Base-by-base conservation (phyloP, 2,329 filamentous ascomycete species). In the Sarocladiaceae sp. region DNA sequence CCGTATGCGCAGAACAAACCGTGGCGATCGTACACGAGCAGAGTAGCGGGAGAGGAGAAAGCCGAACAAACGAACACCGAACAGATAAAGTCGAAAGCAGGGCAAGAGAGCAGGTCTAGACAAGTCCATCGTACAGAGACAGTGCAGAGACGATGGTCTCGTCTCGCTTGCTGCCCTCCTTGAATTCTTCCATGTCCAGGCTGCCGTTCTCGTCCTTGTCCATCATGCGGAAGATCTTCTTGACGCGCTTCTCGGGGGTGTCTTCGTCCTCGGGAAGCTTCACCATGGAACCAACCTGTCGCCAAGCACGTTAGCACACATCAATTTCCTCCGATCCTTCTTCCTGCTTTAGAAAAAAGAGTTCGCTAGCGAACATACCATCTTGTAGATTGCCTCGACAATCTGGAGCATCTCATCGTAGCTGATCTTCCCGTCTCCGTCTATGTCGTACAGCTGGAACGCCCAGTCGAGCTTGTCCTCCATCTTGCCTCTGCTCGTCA, bases 211-310 rank as follows among this genome's bases (percentile, higher is more conserved):
- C 91, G 64, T 98, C 93, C 77, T 98, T 98, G 74, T 98, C 93
- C 93, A 98, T 98, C 93, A 97, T 97, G 59, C 85, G 78, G 76
- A 98, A 98, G 66, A 98, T 97, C 76, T 98, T 98, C 67, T 77
- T 82, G 51, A 98, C 93, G 52, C 93, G 85, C 74, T 98, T 98
- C 75, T 97, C 91, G 15, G 93, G 93, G 46, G 93, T 98, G 69
- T 98, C 91, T 72, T 98, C 93, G 69, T 98, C 93, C 66, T 96
- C 89, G 43, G 93, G 93, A 34, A 98, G 77, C 68, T 97, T 97
- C 58, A 98, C 93, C 93, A 98, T 98, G 43, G 90, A 95, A 53
- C 93, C 93, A 58, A 96, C 90, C 90, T 96, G 54, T 12, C 35
- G 24, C 16, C 33, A 34, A 16, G 11, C 11, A 31, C 18, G 39